A percentile compares a stretch with the other conserved stretches of the same genome.
These are phyloP conservation scores for Candida quercuum DNA, from an alignment of 805 yeast species.

Conservation along the genomic window DNA sequence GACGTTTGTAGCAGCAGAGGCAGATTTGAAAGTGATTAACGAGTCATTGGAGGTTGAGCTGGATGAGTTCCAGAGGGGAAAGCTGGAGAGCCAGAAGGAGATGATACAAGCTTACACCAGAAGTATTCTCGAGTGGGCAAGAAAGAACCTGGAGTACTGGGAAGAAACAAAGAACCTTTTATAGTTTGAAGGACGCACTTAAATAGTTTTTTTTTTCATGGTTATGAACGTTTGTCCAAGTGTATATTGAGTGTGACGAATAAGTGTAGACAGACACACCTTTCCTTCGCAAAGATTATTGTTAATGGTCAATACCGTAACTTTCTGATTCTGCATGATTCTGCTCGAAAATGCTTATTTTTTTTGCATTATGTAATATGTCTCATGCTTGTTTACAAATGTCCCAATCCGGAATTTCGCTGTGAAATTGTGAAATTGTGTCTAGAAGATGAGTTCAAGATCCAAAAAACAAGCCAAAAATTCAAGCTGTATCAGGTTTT, in stretches of 20 bases:
- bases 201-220: too few species aligned
- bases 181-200: neutral
- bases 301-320: too few species aligned
- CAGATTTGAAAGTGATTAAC: constrained; percentile 45
- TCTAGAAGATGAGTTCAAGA: too few species aligned
- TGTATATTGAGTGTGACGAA: too few species aligned
- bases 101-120: constrained; percentile 50
- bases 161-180: constrained; percentile 51
- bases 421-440: too few species aligned
- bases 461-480: neutral
- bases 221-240: too few species aligned
- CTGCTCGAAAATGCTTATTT: too few species aligned
- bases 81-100: constrained; percentile 44
- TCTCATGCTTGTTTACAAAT: constrained; percentile 13
- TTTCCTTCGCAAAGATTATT: too few species aligned
- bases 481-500: too few species aligned
- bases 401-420: constrained; percentile 17
- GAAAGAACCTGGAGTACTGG: constrained; percentile 62
- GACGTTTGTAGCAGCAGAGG: constrained; percentile 47
- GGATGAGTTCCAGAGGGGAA: constrained; percentile 40
- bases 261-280: too few species aligned
- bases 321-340: too few species aligned
- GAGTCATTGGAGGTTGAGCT: constrained; percentile 37
- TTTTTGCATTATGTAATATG: neutral
- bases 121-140: constrained; percentile 60